Percentiles rank a stretch among this genome's conserved stretches.
These are phyloP conservation scores for Ceratobasidium sp. DNA, from an alignment of 1,284 basidiomycete species.

Conservation along the genomic window DNA sequence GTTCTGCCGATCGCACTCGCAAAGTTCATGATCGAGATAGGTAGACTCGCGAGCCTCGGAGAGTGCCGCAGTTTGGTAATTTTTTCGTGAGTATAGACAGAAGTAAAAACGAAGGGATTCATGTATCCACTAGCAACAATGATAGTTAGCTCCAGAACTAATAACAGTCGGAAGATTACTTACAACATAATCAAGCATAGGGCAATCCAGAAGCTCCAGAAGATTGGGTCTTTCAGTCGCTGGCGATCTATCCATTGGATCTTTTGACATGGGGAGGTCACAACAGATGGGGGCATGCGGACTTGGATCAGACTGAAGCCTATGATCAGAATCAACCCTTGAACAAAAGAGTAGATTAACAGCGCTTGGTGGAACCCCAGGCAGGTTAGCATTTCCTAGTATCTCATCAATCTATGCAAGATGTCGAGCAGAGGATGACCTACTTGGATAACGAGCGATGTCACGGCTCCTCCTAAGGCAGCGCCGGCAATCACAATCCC, in stretches of 20 bases:
- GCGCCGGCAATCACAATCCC: conserved; percentile 52
- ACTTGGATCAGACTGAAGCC: conserved; percentile 49
- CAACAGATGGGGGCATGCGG: conserved; percentile 21
- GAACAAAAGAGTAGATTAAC: conserved; percentile 49
- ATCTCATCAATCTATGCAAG: not conserved
- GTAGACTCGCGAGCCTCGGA: conserved; percentile 48
- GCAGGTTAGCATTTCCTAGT: conserved; percentile 48
- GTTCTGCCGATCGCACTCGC: conserved; percentile 51
- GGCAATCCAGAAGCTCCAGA: conserved; percentile 49
- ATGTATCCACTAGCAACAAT: conserved; percentile 45
- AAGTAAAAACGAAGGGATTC: conserved; percentile 48
- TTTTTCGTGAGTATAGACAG: conserved; percentile 47
- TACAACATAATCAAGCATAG: conserved; percentile 47
- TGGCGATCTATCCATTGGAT: conserved; percentile 48
- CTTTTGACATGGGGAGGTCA: not conserved
- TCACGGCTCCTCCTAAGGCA: conserved; percentile 48
- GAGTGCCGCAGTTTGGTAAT: conserved; percentile 37
- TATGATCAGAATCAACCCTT: conserved; percentile 45
- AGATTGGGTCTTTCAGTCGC: conserved; percentile 47
- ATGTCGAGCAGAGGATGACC: not conserved
- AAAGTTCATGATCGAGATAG: conserved; percentile 51
- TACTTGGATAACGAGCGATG: conserved; percentile 27
- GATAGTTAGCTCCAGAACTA: conserved; percentile 25
- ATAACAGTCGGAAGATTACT: not conserved
- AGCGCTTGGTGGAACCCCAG: conserved; percentile 50